Evolutionary conservation across 345 rosid genomes (phyloP), one percentile per base, ranked within the genome.

Genomic region (Firmiana major): DNA sequence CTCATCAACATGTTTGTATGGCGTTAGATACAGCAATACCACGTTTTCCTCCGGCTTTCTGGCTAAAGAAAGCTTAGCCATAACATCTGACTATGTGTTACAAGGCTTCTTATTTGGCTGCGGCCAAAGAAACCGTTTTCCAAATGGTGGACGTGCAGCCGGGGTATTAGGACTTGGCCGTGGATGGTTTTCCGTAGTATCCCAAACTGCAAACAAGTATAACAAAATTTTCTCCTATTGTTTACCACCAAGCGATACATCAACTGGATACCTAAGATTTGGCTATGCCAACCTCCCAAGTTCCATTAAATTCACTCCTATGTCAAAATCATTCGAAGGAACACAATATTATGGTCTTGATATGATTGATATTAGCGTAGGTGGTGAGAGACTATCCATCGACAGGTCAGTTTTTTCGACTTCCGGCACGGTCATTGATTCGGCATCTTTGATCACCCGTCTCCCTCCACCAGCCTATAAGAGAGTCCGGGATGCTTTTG

Each of bases 161-260:
- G 98, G 95, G 5, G 76, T 90, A 34, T 84, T 92, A 31, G 98
- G 98, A 1, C 91, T 94, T 4, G 98, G 95, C 73, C 91, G 98
- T 0, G 88, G 89, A 72, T 73, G 80, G 53, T 77, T 92, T 46
- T 92, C 98, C 0, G 17, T 90, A 2, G 88, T 91, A 53, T 86
- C 90, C 9, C 98, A 94, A 82, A 88, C 94, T 0, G 88, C 88
- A 0, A 8, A 71, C 3, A 83, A 82, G 17, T 94, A 90, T 84
- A 88, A 87, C 34, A 85, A 87, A 43, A 28, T 88, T 63, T 94
- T 94, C 86, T 94, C 98, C 21, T 92, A 94, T 40, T 94, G 98
- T 60, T 90, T 94, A 3, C 98, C 98, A 0, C 84, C 98, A 2
- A 77, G 90, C n/a, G 0, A 91, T 1, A 62, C 83, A 83, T 72